Percentiles rank a stretch among this genome's conserved stretches.
These are phyloP conservation scores for Aphanomyces invadans DNA, from an alignment of 352 stramenopile species.

Conservation along the genomic window DNA sequence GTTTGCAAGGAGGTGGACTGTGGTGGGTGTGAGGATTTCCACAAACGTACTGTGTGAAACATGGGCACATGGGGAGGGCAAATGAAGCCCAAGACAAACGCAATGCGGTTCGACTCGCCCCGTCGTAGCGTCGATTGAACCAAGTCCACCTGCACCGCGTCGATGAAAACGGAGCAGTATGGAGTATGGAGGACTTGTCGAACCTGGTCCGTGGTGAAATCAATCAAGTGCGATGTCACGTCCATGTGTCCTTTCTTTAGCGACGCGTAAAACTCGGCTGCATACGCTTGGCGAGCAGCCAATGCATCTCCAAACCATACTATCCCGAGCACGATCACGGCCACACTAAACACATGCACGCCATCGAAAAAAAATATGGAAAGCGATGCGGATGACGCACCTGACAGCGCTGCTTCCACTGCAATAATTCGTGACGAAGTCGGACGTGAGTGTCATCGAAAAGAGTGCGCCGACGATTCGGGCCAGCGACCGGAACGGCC, in stretches of 20 bases:
- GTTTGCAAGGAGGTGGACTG: no score
- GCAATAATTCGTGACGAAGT: slow-evolving; percentile 34
- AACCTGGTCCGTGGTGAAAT: slow-evolving; percentile 82
- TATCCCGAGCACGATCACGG: slow-evolving; percentile 53
- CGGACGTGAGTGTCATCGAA: slow-evolving; percentile 58
- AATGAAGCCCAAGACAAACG: slow-evolving; percentile 75
- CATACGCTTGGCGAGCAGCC: slow-evolving; percentile 72
- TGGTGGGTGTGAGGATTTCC: no score
- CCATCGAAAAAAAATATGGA: not conserved
- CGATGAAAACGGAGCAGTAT: no score
- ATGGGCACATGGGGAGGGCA: slow-evolving; percentile 64
- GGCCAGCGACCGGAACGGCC: slow-evolving; percentile 71
- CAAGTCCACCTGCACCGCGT: slow-evolving; percentile 58
- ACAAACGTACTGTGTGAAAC: slow-evolving; percentile 58
- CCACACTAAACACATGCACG: slow-evolving; percentile 30
- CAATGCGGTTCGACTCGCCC: slow-evolving; percentile 76
- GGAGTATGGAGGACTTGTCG: not conserved
- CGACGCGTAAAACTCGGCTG: slow-evolving; percentile 76
- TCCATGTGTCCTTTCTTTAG: slow-evolving; percentile 76
- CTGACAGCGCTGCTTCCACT: slow-evolving; percentile 50
- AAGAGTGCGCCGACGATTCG: slow-evolving; percentile 64
- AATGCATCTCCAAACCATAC: slow-evolving; percentile 65
- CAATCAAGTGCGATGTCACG: slow-evolving; percentile 62
- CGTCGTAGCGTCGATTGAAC: slow-evolving; percentile 73
- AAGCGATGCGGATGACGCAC: slow-evolving; percentile 28